Evolutionary conservation across 1,284 basidiomycete genomes (phyloP).

Genomic region (Polyporus tsugae): DNA sequence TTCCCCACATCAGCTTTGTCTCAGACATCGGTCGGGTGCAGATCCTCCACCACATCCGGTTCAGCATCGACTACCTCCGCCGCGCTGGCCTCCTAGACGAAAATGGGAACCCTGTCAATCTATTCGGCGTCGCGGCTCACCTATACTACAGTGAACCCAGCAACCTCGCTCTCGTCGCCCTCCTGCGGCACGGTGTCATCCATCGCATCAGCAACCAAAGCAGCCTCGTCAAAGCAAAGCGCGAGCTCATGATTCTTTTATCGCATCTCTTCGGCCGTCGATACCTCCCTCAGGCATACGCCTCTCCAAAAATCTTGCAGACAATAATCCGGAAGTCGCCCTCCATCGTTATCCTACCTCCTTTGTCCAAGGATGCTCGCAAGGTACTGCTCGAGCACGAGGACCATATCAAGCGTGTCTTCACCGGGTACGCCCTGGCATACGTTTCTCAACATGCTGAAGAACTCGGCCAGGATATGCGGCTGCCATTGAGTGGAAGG

Average conservation of each 20-base stretch:
- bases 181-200: slow-evolving; percentile 64
- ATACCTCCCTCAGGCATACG: slow-evolving; percentile 55
- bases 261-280: slow-evolving; percentile 67
- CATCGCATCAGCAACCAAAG: slow-evolving; percentile 60
- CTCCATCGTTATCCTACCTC: slow-evolving; percentile 64
- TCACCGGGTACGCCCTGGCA: slow-evolving; percentile 59
- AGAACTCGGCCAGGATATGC: slow-evolving; percentile 49
- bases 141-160: slow-evolving; percentile 74
- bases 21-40: slow-evolving; percentile 62
- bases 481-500: slow-evolving; percentile 56
- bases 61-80: slow-evolving; percentile 75
- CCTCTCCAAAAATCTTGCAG: slow-evolving; percentile 46
- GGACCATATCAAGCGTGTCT: slow-evolving; percentile 57
- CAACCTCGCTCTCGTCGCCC: slow-evolving; percentile 68
- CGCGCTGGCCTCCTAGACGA: slow-evolving; percentile 60
- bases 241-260: slow-evolving; percentile 61
- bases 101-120: slow-evolving; percentile 63
- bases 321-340: slow-evolving; percentile 54
- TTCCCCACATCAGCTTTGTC: slow-evolving; percentile 65
- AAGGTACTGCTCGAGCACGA: slow-evolving; percentile 57
- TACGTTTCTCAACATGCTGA: slow-evolving; percentile 51
- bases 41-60: slow-evolving; percentile 70
- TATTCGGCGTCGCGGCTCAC: slow-evolving; percentile 63
- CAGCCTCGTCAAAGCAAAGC: slow-evolving; percentile 50
- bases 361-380: slow-evolving; percentile 50